These are phyloP conservation scores for Colletotrichum tropicicola DNA, from an alignment of 2,329 filamentous ascomycete species.

Conservation along the genomic window DNA sequence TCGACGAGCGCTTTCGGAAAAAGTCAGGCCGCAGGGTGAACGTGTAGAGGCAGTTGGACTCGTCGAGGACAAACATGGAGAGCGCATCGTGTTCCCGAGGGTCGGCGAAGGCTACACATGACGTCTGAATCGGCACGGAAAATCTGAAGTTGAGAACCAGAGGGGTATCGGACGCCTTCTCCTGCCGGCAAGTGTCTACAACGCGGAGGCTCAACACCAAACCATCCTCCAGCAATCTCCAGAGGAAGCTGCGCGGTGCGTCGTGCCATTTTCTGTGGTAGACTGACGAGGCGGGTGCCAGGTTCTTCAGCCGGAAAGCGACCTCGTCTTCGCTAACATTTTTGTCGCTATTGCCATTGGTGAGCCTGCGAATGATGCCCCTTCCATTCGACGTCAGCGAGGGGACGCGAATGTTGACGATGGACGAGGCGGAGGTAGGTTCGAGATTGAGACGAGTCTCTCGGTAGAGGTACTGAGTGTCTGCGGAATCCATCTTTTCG, in stretches of 20 bases:
- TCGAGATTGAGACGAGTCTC: constrained; percentile 88
- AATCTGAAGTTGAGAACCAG: constrained; percentile 84
- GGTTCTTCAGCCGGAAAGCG: constrained; percentile 74
- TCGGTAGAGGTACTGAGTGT: constrained; percentile 78
- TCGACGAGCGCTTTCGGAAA: constrained; percentile 75
- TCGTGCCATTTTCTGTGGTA: constrained; percentile 82
- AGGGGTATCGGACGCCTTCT: constrained; percentile 72
- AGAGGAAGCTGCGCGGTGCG: constrained; percentile 87
- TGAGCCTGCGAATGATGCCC: constrained; percentile 45
- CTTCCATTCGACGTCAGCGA: constrained; percentile 57
- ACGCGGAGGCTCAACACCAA: constrained; percentile 84
- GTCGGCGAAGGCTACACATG: constrained; percentile 86
- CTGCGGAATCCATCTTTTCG: constrained; percentile 71
- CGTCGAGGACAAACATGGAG: constrained; percentile 82
- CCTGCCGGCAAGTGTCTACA: constrained; percentile 80
- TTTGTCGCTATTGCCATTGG: constrained; percentile 39
- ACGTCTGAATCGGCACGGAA: constrained; percentile 74
- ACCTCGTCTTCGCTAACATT: constrained; percentile 72
- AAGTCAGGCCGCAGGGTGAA: constrained; percentile 85
- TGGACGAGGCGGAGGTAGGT: constrained; percentile 72
- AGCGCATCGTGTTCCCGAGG: constrained; percentile 79
- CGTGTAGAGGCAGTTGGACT: constrained; percentile 82
- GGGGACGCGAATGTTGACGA: constrained; percentile 76
- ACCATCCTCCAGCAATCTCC: constrained; percentile 85
- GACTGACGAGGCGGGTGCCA: constrained; percentile 82